Conservation (phyloP, 164 flowering plant genomes). For the Annona squamosa region DNA sequence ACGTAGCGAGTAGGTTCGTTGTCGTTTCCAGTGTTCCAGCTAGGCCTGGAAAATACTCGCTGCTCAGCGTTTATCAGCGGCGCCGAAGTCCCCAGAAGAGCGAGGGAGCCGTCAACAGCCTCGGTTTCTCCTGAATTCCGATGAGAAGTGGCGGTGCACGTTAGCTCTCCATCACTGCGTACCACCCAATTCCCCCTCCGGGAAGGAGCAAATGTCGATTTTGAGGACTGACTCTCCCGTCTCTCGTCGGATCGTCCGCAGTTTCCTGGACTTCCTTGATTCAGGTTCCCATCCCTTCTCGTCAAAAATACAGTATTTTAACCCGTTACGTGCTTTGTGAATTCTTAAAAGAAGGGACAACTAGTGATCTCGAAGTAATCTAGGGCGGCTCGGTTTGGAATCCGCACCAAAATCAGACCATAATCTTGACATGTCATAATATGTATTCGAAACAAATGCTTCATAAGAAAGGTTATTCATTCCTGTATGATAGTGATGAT, state of each 20-base stretch:
- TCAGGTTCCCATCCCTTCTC: constrained; percentile 38
- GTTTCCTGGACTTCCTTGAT: constrained; percentile 67
- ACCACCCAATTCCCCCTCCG: not conserved
- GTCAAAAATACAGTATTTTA: not conserved
- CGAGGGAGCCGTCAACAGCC: not conserved
- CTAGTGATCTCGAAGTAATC: no score
- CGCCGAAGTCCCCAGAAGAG: not conserved
- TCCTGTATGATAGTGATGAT: no score
- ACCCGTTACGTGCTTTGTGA: not conserved
- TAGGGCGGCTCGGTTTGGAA: no score
- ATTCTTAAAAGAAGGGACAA: not conserved
- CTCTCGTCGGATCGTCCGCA: constrained; percentile 59
- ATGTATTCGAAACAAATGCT: no score
- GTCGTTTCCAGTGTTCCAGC: no score
- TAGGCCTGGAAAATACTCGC: no score
- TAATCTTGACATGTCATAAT: no score
- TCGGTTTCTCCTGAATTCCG: not conserved
- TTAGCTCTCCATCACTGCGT: not conserved
- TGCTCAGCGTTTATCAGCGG: not conserved
- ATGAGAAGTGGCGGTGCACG: not conserved
- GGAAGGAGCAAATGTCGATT: constrained; percentile 30
- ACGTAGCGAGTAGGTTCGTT: no score
- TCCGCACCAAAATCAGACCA: no score
- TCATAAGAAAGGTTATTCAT: no score
- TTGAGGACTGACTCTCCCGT: constrained; percentile 59